Base-by-base conservation (phyloP, 768 basidiomycete genomes). In the Amanita exitialis region DNA sequence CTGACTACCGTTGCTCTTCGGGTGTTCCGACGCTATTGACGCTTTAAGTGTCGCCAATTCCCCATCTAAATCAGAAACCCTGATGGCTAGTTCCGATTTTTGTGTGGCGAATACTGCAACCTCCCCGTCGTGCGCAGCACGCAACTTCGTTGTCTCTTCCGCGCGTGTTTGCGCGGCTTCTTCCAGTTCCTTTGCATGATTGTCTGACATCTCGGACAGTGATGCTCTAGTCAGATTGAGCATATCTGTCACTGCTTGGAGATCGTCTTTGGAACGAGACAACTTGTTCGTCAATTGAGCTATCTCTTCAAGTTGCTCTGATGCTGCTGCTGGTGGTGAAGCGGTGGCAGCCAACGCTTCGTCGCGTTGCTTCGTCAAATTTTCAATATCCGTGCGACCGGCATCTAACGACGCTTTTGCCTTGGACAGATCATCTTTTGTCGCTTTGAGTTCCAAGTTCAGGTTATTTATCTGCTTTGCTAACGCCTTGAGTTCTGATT, bases 371-470 rank as follows among this genome's bases (percentile, higher is more conserved):
- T 72, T 64, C 43, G 73, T 78, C 35, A 89, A 65, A 15, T 55
- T 69, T 51, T 78, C 77, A 5, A 79, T 64, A 56, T 90, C 85
- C 3, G 69, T 61, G 25, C 72, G 72, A 27, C 78, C 68, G 5
- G 75, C 53, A 16, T 81, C 74, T 6, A 82, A 59, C 21, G 77
- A 66, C 1, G 76, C 61, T 63, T 92, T 91, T 4, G 85, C 74
- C 69, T 90, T 91, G 2, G 73, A 60, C 32, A 93, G 79, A 62
- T 91, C 89, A 54, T 92, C 89, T 59, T 83, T 80, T 0, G 90
- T 89, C 12, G 89, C 90, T 59, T 84, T 89, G 38, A 92, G 76
- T 57, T 91, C 87, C 27, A 90, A 68, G 51, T 69, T 78, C 54
- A 83, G 70, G 45, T 67, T 76, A 49, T 69, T 70, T 46, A 86